These are phyloP conservation scores for Wickerhamomyces pijperi DNA, from an alignment of 805 yeast species.

Conservation along the genomic window DNA sequence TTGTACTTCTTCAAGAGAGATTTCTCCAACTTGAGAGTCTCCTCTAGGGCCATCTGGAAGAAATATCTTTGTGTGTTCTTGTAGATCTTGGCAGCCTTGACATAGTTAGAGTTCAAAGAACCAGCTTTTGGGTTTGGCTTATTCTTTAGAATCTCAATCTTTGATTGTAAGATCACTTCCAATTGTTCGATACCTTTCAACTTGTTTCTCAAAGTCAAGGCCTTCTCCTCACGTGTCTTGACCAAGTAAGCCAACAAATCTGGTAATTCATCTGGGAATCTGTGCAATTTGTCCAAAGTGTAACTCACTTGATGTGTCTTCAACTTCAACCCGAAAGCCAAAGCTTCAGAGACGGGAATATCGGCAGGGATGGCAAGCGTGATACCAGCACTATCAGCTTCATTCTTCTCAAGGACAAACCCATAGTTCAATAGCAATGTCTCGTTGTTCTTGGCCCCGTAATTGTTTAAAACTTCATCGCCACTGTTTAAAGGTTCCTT, in stretches of 20 bases:
- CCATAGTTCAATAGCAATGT: constrained; percentile 79
- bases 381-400: constrained; percentile 47
- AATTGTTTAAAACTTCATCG: constrained; percentile 61
- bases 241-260: constrained; percentile 45
- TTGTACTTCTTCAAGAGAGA: constrained; percentile 30
- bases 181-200: constrained; percentile 53
- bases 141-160: constrained; percentile 28
- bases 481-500: constrained; percentile 22
- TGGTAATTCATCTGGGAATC: constrained; percentile 34
- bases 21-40: constrained; percentile 35
- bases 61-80: constrained; percentile 37
- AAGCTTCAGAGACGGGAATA: constrained; percentile 19
- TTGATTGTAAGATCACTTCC: constrained; percentile 38
- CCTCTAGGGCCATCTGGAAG: constrained; percentile 33
- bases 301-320: constrained; percentile 31
- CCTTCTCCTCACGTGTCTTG: constrained; percentile 35
- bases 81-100: constrained; percentile 32
- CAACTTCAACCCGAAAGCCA: constrained; percentile 26
- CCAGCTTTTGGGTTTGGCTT: constrained; percentile 18
- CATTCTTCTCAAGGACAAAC: constrained; percentile 48
- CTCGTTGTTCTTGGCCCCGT: constrained; percentile 83
- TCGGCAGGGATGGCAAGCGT: constrained; percentile 39
- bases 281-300: constrained; percentile 21
- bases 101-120: constrained; percentile 13
- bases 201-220: constrained; percentile 38